Evolutionary conservation across 805 yeast species (phyloP).

Genomic region (Yarrowia sp.): DNA sequence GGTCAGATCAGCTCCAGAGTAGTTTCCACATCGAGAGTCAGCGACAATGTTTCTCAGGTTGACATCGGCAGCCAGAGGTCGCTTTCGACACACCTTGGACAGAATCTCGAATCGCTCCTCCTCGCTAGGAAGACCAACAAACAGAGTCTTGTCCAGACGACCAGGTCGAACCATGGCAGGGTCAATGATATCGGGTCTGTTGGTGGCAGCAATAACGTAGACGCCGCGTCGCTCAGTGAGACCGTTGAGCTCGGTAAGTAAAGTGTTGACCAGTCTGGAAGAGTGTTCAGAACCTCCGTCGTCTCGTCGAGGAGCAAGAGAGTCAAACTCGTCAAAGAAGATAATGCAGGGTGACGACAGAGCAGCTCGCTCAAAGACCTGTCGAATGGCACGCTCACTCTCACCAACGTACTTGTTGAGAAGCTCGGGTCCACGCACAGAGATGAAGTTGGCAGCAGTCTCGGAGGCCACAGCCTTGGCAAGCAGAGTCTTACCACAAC

Average conservation of each 20-base stretch:
- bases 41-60: slow-evolving; percentile 67
- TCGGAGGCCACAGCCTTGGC: slow-evolving; percentile 99
- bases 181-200: slow-evolving; percentile 97
- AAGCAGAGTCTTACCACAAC: slow-evolving; percentile 95
- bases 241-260: slow-evolving; percentile 94
- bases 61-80: slow-evolving; percentile 74
- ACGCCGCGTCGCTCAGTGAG: slow-evolving; percentile 90
- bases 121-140: slow-evolving; percentile 84
- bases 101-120: slow-evolving; percentile 83
- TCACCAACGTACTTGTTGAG: slow-evolving; percentile 96
- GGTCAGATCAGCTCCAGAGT: slow-evolving; percentile 95
- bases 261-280: slow-evolving; percentile 91
- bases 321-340: slow-evolving; percentile 95
- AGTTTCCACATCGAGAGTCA: slow-evolving; percentile 83
- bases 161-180: slow-evolving; percentile 99
- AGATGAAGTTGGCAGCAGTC: slow-evolving; percentile 93
- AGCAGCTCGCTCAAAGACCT: slow-evolving; percentile 89
- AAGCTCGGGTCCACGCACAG: slow-evolving; percentile 94
- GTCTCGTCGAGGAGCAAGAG: slow-evolving; percentile 93
- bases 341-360: slow-evolving; percentile 93
- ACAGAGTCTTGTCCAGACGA: slow-evolving; percentile 88
- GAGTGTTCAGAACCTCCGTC: slow-evolving; percentile 86
- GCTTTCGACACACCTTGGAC: slow-evolving; percentile 72
- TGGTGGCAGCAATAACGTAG: slow-evolving; percentile 95
- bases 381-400: slow-evolving; percentile 91